Evolutionary conservation across 2,329 filamentous ascomycete genomes (phyloP).

Genomic region (Akanthomyces muscarius): DNA sequence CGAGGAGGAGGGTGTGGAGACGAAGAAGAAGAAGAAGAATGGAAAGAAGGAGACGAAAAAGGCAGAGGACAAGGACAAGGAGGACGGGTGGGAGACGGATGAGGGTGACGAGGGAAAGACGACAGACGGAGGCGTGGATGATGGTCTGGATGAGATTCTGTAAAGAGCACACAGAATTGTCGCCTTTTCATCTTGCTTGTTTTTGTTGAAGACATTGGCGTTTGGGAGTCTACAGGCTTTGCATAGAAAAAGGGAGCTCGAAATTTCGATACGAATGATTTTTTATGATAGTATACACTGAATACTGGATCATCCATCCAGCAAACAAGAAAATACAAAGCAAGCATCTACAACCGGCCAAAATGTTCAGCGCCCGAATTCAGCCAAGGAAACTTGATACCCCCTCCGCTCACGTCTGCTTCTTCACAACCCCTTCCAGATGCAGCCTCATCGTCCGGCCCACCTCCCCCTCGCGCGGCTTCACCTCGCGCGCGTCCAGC

Average conservation of each 20-base stretch:
- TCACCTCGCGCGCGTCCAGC: slow-evolving; percentile 40
- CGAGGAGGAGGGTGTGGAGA: slow-evolving; percentile 25
- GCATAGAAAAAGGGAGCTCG: neutral
- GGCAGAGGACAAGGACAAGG: slow-evolving; percentile 21
- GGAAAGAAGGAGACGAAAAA: slow-evolving; percentile 22
- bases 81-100: slow-evolving; percentile 30
- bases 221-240: neutral
- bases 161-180: slow-evolving; percentile 18
- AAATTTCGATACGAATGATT: neutral
- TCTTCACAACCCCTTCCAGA: slow-evolving; percentile 33
- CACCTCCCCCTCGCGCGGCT: slow-evolving; percentile 42
- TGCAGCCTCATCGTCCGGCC: slow-evolving; percentile 41
- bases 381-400: neutral
- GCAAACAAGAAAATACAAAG: neutral
- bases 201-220: slow-evolving; percentile 9
- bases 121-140: slow-evolving; percentile 22
- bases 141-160: slow-evolving; percentile 33
- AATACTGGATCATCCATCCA: neutral
- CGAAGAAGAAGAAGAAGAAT: slow-evolving; percentile 21
- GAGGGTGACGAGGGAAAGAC: slow-evolving; percentile 25
- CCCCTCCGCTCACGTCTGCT: slow-evolving; percentile 8
- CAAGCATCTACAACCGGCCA: neutral
- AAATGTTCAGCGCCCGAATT: neutral
- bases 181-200: neutral
- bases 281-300: neutral